Conservation (phyloP, 2,329 filamentous ascomycete genomes). For the Colletotrichum musae region DNA sequence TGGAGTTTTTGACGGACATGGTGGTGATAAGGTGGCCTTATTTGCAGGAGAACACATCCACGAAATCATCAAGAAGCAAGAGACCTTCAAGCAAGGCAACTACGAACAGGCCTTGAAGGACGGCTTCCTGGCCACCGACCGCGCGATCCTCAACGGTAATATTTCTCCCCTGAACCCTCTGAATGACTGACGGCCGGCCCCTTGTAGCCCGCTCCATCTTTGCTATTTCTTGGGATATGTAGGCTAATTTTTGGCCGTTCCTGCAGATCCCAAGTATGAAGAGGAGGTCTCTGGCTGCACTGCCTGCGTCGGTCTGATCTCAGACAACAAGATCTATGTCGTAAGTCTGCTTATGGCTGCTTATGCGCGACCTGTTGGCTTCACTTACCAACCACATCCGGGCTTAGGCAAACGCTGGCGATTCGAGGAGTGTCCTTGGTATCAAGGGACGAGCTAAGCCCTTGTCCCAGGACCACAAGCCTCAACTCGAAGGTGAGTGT, state of each 20-base stretch:
- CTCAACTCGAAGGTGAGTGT: conserved; percentile 90
- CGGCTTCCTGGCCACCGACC: conserved; percentile 94
- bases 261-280: conserved; percentile 91
- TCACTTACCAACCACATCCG: conserved; percentile 31
- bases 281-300: conserved; percentile 99
- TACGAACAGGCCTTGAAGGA: conserved; percentile 98
- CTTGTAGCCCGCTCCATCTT: too few species aligned
- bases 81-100: conserved; percentile 90
- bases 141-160: conserved; percentile 94
- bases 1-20: conserved; percentile 97
- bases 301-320: conserved; percentile 90
- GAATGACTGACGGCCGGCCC: too few species aligned
- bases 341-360: conserved; percentile 70
- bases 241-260: conserved; percentile 30
- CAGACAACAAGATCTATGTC: conserved; percentile 92
- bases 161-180: conserved; percentile 44
- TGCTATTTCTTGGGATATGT: neutral
- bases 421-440: conserved; percentile 94
- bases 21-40: conserved; percentile 94
- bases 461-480: conserved; percentile 99
- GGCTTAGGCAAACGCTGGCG: conserved; percentile 92
- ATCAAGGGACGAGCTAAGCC: conserved; percentile 98
- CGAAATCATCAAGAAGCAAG: conserved; percentile 94
- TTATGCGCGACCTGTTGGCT: conserved; percentile 45
- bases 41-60: conserved; percentile 95